phyloP scores from a whole-genome alignment of 1,139 yeast genomes.

The Geotrichum carabidarum region DNA sequence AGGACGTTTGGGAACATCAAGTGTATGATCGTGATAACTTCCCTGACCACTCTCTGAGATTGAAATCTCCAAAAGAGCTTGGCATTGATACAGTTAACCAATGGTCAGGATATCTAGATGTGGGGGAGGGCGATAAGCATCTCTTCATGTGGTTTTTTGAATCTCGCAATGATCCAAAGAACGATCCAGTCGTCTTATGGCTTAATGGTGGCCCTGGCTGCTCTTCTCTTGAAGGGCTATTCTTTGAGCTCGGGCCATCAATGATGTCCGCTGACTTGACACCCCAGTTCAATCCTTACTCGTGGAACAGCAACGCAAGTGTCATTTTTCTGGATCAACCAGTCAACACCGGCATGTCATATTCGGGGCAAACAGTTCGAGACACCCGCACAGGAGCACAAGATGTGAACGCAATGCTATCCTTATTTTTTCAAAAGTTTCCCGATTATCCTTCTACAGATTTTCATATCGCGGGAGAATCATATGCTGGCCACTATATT shows the following conservation, averaged over 20 bases:
- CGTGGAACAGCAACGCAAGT: conserved; percentile 88
- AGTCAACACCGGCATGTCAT: conserved; percentile 87
- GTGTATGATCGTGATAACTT: conserved; percentile 9
- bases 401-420: conserved; percentile 71
- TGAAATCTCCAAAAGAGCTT: conserved; percentile 54
- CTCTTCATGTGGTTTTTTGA: conserved; percentile 83
- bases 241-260: conserved; percentile 87
- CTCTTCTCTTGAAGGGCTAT: conserved; percentile 79
- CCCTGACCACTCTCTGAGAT: conserved; percentile 24
- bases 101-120: conserved; percentile 82
- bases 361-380: conserved; percentile 51
- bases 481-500: conserved; percentile 83
- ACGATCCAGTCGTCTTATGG: conserved; percentile 84
- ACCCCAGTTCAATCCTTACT: conserved; percentile 69
- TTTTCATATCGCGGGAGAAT: conserved; percentile 84
- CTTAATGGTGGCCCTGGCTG: conserved; percentile 92
- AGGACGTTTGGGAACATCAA: conserved; percentile 11
- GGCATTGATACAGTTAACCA: conserved; percentile 73
- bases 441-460: conserved; percentile 54
- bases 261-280: conserved; percentile 59
- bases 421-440: conserved; percentile 70
- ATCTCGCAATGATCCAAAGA: conserved; percentile 80
- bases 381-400: conserved; percentile 68
- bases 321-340: conserved; percentile 94
- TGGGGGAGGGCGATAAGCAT: conserved; percentile 70